A percentile compares a stretch with the other conserved stretches of the same genome.
Evolutionary conservation across 495 filamentous ascomycete species (phyloP).

Genomic region (Aspergillus leporis): DNA sequence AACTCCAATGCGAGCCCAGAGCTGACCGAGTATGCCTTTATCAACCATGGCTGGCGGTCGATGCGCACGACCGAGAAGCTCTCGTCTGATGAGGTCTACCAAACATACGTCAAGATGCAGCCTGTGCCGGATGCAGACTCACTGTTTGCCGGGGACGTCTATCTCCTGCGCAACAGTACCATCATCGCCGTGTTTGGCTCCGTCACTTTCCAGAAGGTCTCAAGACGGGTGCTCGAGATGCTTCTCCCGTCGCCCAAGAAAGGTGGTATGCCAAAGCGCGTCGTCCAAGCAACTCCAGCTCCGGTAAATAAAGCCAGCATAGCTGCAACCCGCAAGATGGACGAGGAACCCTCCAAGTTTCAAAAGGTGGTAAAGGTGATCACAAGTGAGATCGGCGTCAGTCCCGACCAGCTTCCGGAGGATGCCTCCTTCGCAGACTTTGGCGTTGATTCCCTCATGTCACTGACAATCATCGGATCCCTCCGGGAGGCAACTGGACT

Average conservation of each 20-base stretch:
- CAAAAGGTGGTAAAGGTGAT: constrained; percentile 43
- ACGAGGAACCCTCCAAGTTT: no score
- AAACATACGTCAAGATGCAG: constrained; percentile 67
- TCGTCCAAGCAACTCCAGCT: constrained; percentile 32
- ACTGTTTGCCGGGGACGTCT: constrained; percentile 50
- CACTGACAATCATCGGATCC: constrained; percentile 45
- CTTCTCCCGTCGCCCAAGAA: constrained; percentile 54
- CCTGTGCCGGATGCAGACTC: constrained; percentile 28
- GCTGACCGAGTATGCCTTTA: constrained; percentile 68
- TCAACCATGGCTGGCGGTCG: constrained; percentile 75
- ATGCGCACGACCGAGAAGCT: constrained; percentile 66
- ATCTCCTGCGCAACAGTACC: constrained; percentile 50
- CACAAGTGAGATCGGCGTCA: constrained; percentile 64
- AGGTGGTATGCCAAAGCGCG: no score
- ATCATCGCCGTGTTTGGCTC: constrained; percentile 67
- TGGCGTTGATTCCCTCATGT: constrained; percentile 54
- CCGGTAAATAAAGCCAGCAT: no score
- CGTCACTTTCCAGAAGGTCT: constrained; percentile 33
- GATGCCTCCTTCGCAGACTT: constrained; percentile 47
- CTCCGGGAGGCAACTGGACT: constrained; percentile 50
- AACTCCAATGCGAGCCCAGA: constrained; percentile 75
- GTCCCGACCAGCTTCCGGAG: constrained; percentile 56
- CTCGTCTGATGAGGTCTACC: constrained; percentile 60
- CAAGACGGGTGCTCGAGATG: constrained; percentile 58
- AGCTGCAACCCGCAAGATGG: not conserved